Base-by-base conservation (phyloP, 1,139 yeast species). In the Hyphopichia wangnamkhiaoensis region DNA sequence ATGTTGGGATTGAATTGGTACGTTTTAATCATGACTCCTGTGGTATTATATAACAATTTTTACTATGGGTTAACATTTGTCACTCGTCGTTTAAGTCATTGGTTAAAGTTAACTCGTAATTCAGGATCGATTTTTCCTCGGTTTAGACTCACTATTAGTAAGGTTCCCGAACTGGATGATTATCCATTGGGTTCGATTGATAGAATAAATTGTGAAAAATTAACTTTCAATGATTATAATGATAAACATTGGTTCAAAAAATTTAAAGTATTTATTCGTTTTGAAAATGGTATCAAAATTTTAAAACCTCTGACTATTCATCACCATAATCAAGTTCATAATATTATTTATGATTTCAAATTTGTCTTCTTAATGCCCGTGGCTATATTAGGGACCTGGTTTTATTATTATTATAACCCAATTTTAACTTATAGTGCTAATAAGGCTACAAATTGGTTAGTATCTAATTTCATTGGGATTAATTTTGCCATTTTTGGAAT, bases 401-500 rank as follows among this genome's bases (percentile, higher is more conserved):
- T 52, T 1, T 68, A 58, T 39, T 53, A 53, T 33, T 32, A 45
- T 6, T 46, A 55, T 36, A 61, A 62, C 38, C 59, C 62, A 6
- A 39, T 42, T 5, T 50, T 58, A 31, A 49, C 48, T 35, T 7
- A 6, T 34, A 18, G 4, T 53, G 50, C 34, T 20, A 38, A 3
- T 31, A 40, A 10, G 26, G 34, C 8, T 41, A 49, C 53, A 12
- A 60, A 59, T 41, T 64, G 70, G 70, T 34, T 63, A 6, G 43
- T 59, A 7, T 49, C 54, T 34, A 71, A 77, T 47, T 35, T 65
- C 0, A 45, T 68, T 8, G 72, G 71, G 1, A 40, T 63, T 6
- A 60, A 58, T 13, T 55, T 69, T 30, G 70, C 74, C 1, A 52
- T 74, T 2, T 59, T 52, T 42, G 68, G 72, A 5, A 61, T 74